Percentiles rank a stretch among this genome's conserved stretches.
Evolutionary conservation across 345 rosid genomes (phyloP).

Genomic region (Clausena lansium): DNA sequence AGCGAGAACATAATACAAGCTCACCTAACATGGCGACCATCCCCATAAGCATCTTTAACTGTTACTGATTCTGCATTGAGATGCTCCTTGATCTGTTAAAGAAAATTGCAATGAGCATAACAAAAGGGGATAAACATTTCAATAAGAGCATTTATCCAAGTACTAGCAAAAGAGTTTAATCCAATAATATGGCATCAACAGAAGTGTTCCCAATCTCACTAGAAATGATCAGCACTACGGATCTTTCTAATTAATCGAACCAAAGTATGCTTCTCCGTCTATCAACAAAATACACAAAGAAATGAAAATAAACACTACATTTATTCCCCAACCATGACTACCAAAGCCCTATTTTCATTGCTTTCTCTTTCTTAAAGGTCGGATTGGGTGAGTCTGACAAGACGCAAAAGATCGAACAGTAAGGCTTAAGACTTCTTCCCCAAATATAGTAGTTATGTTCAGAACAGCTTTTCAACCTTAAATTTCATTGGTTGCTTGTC

Average conservation of each 20-base stretch:
- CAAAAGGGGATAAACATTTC: not conserved
- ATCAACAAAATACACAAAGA: not conserved
- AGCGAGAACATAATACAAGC: not conserved
- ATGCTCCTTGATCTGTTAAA: conserved; percentile 69
- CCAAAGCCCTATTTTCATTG: not conserved
- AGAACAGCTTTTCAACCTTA: not conserved
- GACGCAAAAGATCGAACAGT: not conserved
- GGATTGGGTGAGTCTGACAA: not conserved
- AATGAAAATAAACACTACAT: not conserved
- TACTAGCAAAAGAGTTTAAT: not conserved
- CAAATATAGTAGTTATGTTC: not conserved
- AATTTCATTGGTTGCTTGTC: not conserved
- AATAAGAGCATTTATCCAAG: not conserved
- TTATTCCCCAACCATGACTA: not conserved
- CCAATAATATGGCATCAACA: not conserved
- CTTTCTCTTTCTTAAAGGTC: not conserved
- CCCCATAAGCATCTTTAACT: conserved; percentile 92
- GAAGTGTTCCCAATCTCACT: not conserved
- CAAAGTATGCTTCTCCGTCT: not conserved
- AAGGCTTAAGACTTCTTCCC: not conserved
- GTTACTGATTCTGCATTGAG: conserved; percentile 73
- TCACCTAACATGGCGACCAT: conserved; percentile 93
- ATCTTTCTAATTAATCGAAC: not conserved
- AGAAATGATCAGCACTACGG: not conserved
- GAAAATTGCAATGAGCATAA: conserved; percentile 3